Base-by-base conservation (phyloP, 2,329 filamentous ascomycete genomes). In the Hymenoscyphus occultus region DNA sequence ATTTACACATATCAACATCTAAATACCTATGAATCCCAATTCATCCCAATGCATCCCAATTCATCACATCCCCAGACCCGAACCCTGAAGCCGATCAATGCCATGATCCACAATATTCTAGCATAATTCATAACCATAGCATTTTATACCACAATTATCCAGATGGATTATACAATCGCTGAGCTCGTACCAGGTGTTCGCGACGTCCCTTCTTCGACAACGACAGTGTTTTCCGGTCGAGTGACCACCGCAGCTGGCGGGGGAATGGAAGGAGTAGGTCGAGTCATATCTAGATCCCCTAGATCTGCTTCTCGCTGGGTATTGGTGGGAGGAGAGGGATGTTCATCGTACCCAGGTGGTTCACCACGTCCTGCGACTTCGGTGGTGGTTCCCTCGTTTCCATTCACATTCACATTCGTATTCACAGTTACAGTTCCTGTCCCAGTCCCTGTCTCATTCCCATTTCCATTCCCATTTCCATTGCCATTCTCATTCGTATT, bases 281-380 rank as follows among this genome's bases (percentile, higher is more conserved):
- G 61, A 6, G 61, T 48, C 31, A 69, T 58, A 19, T 67, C 19
- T 22, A 69, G 57, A 19, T 67, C 48, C 19, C 39, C 32, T 39
- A 63, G 58, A 45, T 62, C 67, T 39, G 66, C 59, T 60, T n/a
- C 62, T 54, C 40, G 59, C 19, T 35, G 12, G 2, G 9, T 7
- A 54, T 13, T 54, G 35, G 35, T 35, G 6, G 35, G 35, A 22
- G n/a, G 45, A 1, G 13, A n/a, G 14, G 19, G 9, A 61, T 62
- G 48, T 54, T 74, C 70, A 63, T 69, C 54, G 62, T 75, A 75
- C 31, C 63, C 64, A 3, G 73, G 73, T 7, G 71, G 71, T 39
- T 64, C 40, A 35, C 39, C 32, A 7, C 4, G 19, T 12, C 9
- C 48, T 19, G 22, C 35, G 59, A 56, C 51, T 13, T 58, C 16